Evolutionary conservation across 768 basidiomycete species (phyloP).

Genomic region (Collybia sordida): DNA sequence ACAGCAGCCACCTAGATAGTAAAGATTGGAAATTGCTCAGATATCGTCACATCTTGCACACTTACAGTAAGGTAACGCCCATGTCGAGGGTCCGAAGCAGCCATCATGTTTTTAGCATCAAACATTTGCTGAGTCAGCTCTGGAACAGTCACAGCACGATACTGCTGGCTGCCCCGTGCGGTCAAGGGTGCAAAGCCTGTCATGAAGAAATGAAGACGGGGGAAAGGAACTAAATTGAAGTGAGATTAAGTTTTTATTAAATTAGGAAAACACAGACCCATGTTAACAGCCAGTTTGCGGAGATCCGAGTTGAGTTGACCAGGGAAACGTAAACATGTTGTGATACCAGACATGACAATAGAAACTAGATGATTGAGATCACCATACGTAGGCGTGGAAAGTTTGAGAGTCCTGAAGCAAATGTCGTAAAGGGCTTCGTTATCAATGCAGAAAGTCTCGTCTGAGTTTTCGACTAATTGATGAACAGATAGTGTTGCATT

Average conservation of each 20-base stretch:
- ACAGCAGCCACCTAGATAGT: conserved; percentile 75
- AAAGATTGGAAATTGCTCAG: background rate
- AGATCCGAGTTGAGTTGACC: conserved; percentile 99
- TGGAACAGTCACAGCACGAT: conserved; percentile 95
- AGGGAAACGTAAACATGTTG: conserved; percentile 98
- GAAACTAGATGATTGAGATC: conserved; percentile 98
- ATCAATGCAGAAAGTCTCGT: conserved; percentile 99
- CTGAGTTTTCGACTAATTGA: conserved; percentile 99
- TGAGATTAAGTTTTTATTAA: background rate
- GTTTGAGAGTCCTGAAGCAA: conserved; percentile 97
- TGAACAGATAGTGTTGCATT: conserved; percentile 98
- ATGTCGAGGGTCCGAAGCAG: conserved; percentile 94
- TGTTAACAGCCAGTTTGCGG: conserved; percentile 98
- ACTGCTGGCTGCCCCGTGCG: conserved; percentile 91
- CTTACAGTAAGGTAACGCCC: conserved; percentile 95
- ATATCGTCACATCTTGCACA: background rate
- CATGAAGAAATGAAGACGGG: conserved; percentile 99
- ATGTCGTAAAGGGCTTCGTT: conserved; percentile 99
- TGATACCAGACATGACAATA: conserved; percentile 98
- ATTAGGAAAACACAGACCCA: conserved; percentile 63
- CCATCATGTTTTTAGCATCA: conserved; percentile 99
- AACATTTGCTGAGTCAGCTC: conserved; percentile 99
- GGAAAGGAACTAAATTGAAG: conserved; percentile 80
- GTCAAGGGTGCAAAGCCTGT: conserved; percentile 95
- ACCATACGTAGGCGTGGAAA: conserved; percentile 92